Evolutionary conservation across 805 yeast genomes (phyloP).

Genomic region (Spathaspora boniae): DNA sequence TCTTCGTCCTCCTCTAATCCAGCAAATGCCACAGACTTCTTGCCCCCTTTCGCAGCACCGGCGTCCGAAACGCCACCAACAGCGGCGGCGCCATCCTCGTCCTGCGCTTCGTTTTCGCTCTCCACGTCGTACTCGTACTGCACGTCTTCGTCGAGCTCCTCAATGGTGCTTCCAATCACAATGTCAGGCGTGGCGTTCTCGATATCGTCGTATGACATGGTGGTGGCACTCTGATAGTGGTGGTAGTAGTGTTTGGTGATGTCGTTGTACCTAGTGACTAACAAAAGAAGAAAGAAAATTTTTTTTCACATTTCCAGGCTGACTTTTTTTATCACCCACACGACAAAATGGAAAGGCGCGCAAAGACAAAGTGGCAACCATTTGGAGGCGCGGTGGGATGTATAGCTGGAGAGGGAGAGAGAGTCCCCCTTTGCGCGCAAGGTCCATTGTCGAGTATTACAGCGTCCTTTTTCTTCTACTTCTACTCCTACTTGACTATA

Average conservation of each 20-base stretch:
- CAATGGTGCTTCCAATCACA: slow-evolving; percentile 58
- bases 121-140: slow-evolving; percentile 54
- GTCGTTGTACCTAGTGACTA: slow-evolving; percentile 4
- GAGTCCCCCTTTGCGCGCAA: background rate
- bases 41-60: slow-evolving; percentile 29
- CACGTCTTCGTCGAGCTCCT: slow-evolving; percentile 34
- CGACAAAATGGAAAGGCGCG: too few species aligned
- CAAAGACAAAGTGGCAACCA: too few species aligned
- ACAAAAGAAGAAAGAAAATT: slow-evolving; percentile 5
- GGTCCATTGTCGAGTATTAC: background rate
- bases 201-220: slow-evolving; percentile 71
- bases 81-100: slow-evolving; percentile 26
- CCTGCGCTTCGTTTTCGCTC: slow-evolving; percentile 42
- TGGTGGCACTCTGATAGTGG: too few species aligned
- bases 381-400: too few species aligned
- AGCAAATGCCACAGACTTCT: slow-evolving; percentile 83
- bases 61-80: too few species aligned
- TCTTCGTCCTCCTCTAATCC: slow-evolving; percentile 60
- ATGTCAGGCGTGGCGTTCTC: slow-evolving; percentile 85
- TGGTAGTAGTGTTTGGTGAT: too few species aligned
- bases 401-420: background rate
- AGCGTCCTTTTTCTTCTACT: too few species aligned
- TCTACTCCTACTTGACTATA: too few species aligned
- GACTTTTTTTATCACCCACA: background rate
- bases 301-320: background rate